These are phyloP conservation scores for Rhizophagus clarus DNA, from an alignment of 192 early-diverging fungal genomes.

Conservation along the genomic window DNA sequence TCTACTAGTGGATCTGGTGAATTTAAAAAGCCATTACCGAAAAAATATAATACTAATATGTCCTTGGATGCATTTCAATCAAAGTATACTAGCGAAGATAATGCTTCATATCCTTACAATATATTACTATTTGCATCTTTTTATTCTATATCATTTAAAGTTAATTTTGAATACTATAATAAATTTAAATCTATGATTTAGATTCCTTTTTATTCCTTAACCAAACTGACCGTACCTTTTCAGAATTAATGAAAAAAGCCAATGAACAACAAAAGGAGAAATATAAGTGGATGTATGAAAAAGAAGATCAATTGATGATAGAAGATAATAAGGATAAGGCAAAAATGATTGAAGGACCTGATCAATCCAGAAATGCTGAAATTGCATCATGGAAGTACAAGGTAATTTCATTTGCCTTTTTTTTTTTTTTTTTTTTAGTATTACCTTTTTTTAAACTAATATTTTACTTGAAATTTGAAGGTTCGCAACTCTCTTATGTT, in stretches of 20 bases:
- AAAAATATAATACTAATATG: constrained; percentile 49
- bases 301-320: constrained; percentile 49
- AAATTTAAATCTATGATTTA: not conserved
- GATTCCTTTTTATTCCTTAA: constrained; percentile 14
- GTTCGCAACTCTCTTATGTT: constrained; percentile 80
- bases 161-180: not conserved
- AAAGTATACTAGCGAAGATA: constrained; percentile 80
- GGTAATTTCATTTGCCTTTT: constrained; percentile 32
- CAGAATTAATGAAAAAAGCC: constrained; percentile 58
- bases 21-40: constrained; percentile 25
- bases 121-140: not conserved
- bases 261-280: constrained; percentile 60
- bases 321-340: constrained; percentile 24
- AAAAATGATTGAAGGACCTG: constrained; percentile 34
- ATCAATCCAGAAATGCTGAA: constrained; percentile 31
- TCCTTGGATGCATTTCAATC: constrained; percentile 74
- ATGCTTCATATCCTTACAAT: constrained; percentile 57
- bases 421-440: too few species aligned
- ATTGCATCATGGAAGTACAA: constrained; percentile 65
- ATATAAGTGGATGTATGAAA: constrained; percentile 69
- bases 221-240: constrained; percentile 43
- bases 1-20: constrained; percentile 1
- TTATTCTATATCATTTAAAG: not conserved
- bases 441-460: not conserved
- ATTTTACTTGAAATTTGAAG: constrained; percentile 49